These are phyloP conservation scores for Penicillium sp. DNA, from an alignment of 2,329 filamentous ascomycete genomes.

Conservation along the genomic window DNA sequence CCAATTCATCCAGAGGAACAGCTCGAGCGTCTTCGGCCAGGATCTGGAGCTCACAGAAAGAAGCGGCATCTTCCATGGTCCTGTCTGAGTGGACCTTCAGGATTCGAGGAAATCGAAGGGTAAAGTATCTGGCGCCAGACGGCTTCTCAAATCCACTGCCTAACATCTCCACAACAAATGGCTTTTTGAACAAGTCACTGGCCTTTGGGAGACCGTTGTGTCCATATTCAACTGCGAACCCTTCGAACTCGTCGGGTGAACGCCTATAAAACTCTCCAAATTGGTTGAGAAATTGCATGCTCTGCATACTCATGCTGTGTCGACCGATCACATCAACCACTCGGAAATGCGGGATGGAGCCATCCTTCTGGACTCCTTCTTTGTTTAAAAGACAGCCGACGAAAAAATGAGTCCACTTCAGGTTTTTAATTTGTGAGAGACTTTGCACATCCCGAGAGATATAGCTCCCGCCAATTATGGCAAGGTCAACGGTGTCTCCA, in stretches of 20 bases:
- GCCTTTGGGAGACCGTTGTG: constrained; percentile 38
- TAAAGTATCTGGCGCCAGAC: constrained; percentile 69
- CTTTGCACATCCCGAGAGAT: constrained; percentile 63
- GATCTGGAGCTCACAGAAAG: constrained; percentile 69
- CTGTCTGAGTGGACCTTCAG: constrained; percentile 78
- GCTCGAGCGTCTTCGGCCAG: constrained; percentile 62
- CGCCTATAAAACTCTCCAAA: constrained; percentile 50
- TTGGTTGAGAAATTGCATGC: constrained; percentile 55
- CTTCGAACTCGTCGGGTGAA: constrained; percentile 34
- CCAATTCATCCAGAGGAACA: constrained; percentile 54
- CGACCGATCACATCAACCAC: constrained; percentile 65
- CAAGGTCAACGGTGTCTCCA: constrained; percentile 82
- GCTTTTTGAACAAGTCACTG: constrained; percentile 62
- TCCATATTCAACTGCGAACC: constrained; percentile 52
- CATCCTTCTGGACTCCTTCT: constrained; percentile 55
- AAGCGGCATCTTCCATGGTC: constrained; percentile 66
- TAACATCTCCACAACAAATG: constrained; percentile 76
- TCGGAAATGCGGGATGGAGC: constrained; percentile 60
- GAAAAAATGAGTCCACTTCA: constrained; percentile 79
- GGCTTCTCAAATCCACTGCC: constrained; percentile 78
- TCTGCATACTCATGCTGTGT: constrained; percentile 51
- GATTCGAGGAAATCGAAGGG: constrained; percentile 74
- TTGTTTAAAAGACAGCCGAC: constrained; percentile 75
- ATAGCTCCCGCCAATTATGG: constrained; percentile 74
- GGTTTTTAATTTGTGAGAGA: constrained; percentile 51